Evolutionary conservation across 1,284 basidiomycete species (phyloP).

Genomic region (Veloboletus limbatus): DNA sequence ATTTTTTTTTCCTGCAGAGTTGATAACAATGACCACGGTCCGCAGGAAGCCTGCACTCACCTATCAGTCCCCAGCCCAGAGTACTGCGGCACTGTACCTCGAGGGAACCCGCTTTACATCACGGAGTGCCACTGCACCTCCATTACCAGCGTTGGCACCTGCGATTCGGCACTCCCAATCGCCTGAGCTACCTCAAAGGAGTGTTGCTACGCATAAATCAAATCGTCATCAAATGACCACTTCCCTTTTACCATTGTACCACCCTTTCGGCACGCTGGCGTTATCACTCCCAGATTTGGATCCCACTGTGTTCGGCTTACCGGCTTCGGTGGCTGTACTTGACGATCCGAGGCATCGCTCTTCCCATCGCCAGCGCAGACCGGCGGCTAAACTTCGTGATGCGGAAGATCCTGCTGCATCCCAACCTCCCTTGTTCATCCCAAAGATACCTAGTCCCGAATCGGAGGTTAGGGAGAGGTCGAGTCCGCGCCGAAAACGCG

Average conservation of each 20-base stretch:
- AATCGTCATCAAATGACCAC: constrained; percentile 34
- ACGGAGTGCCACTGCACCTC: constrained; percentile 11
- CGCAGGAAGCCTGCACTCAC: constrained; percentile 50
- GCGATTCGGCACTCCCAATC: constrained; percentile 16
- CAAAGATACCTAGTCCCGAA: constrained; percentile 21
- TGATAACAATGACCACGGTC: constrained; percentile 26
- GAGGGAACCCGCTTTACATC: constrained; percentile 15
- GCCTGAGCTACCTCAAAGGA: constrained; percentile 18
- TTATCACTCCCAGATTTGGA: constrained; percentile 66
- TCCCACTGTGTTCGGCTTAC: constrained; percentile 53
- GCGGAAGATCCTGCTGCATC: constrained; percentile 30
- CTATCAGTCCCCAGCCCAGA: constrained; percentile 48
- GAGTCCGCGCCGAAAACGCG: constrained; percentile 43
- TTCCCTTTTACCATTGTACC: constrained; percentile 64
- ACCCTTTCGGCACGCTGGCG: constrained; percentile 62
- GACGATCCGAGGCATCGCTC: constrained; percentile 40
- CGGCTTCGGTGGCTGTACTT: constrained; percentile 37
- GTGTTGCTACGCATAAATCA: constrained; percentile 16
- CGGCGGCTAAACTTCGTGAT: constrained; percentile 54
- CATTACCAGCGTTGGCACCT: constrained; percentile 7
- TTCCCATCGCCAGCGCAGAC: constrained; percentile 49
- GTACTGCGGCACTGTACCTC: constrained; percentile 11
- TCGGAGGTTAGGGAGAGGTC: constrained; percentile 36
- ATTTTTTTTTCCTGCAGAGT: constrained; percentile 3
- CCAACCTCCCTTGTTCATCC: constrained; percentile 18